Base-by-base conservation (phyloP, 352 stramenopile species). In the Phytophthora palmivora region DNA sequence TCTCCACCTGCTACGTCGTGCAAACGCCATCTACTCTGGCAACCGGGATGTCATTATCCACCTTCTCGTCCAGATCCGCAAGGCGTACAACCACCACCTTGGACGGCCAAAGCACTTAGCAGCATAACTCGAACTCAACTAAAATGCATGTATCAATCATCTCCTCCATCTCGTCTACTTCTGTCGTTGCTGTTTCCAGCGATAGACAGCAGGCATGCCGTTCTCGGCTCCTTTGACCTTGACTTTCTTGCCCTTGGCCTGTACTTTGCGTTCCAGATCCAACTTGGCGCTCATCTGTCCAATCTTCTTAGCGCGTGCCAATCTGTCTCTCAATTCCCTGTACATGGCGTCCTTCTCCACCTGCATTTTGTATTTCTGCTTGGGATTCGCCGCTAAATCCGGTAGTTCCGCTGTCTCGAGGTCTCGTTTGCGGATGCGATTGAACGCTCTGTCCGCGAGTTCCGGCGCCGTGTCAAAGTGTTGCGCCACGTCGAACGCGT, bases 381-480 rank as follows among this genome's bases (percentile, higher is more conserved):
- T 80, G 36, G 58, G 54, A 42, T 78, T 70, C 0, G 63, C 59
- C 15, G 71, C 58, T 39, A 68, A 10, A 14, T 76, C 59, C 0
- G 67, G 44, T 19, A 94, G 60, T 24, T 74, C 42, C 18, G 72
- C 28, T 3, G 76, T 87, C 60, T 79, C 56, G 24, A 95, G 70
- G 44, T 86, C 80, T 8, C 56, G 54, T 64, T 78, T 92, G 22
- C 84, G 75, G 15, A 92, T 45, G 8, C 88, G 86, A 57, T 96
- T 96, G 59, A 83, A 94, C 28, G 83, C 73, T 28, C 84, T 73
- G 42, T 89, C 72, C 18, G 51, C 82, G 14, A 95, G 78, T 46
- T 93, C 88, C 2, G 87, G 81, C 24, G 75, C 75, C 41, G 88
- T 96, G 63, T 95, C 84, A 58, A 99, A 99, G 77, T 98, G 94